Base-by-base conservation (phyloP, 257 asterid genomes). In the Salvia miltiorrhiza region DNA sequence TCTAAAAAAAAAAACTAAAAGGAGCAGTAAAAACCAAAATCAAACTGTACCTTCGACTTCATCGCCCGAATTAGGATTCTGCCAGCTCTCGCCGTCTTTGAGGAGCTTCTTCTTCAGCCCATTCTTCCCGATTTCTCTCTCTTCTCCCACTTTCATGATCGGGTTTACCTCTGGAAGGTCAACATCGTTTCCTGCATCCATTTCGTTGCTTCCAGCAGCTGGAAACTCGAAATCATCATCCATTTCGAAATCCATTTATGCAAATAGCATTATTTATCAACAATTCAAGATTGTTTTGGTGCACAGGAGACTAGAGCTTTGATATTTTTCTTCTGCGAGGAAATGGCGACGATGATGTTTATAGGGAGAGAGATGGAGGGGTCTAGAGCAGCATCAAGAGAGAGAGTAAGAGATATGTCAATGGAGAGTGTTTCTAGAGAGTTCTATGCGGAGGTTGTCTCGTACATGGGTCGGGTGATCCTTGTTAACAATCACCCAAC, bases 41-140 rank as follows among this genome's bases (percentile, higher is more conserved):
- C 7, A 21, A 26, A 69, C 40, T 39, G 58, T 62, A 81, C 89
- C 89, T 84, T 81, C 83, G 59, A 79, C 89, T 77, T 83, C 85
- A 67, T 83, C 85, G 32, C 78, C 81, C 40, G 73, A 54, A 30
- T 58, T 71, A 48, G 88, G 86, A 60, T 55, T 73, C 40, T 78
- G 86, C 85, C 78, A 78, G 24, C 84, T 84, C 65, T 80, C 80
- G 41, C 86, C 88, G 68, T 75, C 84, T 32, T 67, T 66, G 20
- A 83, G 73, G 57, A 83, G 82, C 71, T 75, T 80, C 78, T 83
- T 83, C 62, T 57, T 80, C 53, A 83, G 52, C 12, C 85, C 84
- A 66, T 16, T 48, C 43, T 59, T 70, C 1, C 82, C 82, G 2
- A 83, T 76, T 73, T 78, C 81, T 59, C 41, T 76, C 77, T 76